Conservation (phyloP, 805 yeast genomes). For the Zygoascus bituminiphila region DNA sequence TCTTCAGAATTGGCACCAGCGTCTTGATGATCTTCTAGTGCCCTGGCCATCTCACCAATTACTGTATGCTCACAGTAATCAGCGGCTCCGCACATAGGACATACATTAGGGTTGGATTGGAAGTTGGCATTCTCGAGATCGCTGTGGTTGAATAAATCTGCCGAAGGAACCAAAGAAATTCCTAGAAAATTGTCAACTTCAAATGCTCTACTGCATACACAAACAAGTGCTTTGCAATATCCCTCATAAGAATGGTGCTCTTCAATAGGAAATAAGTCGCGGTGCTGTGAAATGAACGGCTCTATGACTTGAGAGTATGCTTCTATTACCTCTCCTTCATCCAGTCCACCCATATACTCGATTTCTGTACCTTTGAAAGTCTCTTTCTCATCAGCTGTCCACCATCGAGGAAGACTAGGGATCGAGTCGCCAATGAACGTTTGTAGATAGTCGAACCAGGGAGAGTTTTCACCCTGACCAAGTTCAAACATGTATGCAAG, state of each 20-base stretch:
- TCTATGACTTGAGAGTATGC: constrained; percentile 33
- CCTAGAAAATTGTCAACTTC: constrained; percentile 69
- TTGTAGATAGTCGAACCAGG: constrained; percentile 65
- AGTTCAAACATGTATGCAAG: constrained; percentile 67
- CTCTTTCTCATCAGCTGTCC: constrained; percentile 43
- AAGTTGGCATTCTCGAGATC: constrained; percentile 60
- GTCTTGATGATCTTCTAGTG: constrained; percentile 9
- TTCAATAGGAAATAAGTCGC: constrained; percentile 12
- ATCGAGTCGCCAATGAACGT: constrained; percentile 25
- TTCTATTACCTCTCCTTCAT: constrained; percentile 35
- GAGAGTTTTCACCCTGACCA: constrained; percentile 51
- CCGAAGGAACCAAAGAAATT: constrained; percentile 78
- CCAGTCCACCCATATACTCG: constrained; percentile 52
- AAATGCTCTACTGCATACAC: constrained; percentile 71
- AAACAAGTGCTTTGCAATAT: constrained; percentile 45
- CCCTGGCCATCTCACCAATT: constrained; percentile 14
- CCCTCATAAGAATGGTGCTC: constrained; percentile 16
- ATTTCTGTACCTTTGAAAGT: constrained; percentile 54
- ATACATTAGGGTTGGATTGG: constrained; percentile 46
- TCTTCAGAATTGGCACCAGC: neutral
- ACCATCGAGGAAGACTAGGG: constrained; percentile 50
- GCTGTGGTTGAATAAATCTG: constrained; percentile 78
- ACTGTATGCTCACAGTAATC: constrained; percentile 35
- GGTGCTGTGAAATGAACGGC: constrained; percentile 19
- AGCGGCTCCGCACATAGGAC: constrained; percentile 42